These are phyloP conservation scores for Tetrapisispora pingtungensis DNA, from an alignment of 805 yeast genomes.

Conservation along the genomic window DNA sequence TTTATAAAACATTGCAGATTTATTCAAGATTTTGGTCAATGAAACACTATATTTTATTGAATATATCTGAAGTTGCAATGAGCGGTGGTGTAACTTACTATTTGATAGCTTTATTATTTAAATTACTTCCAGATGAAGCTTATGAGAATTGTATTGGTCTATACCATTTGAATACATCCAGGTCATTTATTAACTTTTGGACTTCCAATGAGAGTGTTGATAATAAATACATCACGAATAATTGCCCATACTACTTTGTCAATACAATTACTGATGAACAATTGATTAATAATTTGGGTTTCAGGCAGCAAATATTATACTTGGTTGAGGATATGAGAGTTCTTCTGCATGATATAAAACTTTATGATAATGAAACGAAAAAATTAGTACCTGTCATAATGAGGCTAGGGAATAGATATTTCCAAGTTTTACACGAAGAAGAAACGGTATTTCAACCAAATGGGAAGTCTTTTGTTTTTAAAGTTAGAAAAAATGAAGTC, in stretches of 20 bases:
- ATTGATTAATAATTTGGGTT: constrained; percentile 35
- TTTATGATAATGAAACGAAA: constrained; percentile 40
- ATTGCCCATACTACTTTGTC: constrained; percentile 32
- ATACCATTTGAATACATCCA: constrained; percentile 37
- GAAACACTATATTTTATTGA: constrained; percentile 49
- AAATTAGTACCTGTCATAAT: constrained; percentile 50
- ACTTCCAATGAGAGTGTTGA: constrained; percentile 15
- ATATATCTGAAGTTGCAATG: constrained; percentile 50
- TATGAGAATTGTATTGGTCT: constrained; percentile 42
- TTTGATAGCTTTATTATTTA: constrained; percentile 26
- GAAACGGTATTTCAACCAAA: constrained; percentile 34
- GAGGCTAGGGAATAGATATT: constrained; percentile 58
- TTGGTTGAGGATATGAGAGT: constrained; percentile 43
- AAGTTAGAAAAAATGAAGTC: constrained; percentile 35
- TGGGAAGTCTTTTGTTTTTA: constrained; percentile 25
- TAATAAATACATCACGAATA: constrained; percentile 18
- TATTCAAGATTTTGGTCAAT: constrained; percentile 64
- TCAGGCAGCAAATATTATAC: constrained; percentile 34
- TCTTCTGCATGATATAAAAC: constrained; percentile 40
- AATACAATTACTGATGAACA: constrained; percentile 39
- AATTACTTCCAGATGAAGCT: constrained; percentile 42
- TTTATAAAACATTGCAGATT: constrained; percentile 50
- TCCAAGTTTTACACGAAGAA: constrained; percentile 45
- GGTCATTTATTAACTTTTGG: constrained; percentile 17
- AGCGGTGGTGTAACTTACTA: constrained; percentile 8